Conservation (phyloP, 306 rosid species). For the Potentilla sterilis region DNA sequence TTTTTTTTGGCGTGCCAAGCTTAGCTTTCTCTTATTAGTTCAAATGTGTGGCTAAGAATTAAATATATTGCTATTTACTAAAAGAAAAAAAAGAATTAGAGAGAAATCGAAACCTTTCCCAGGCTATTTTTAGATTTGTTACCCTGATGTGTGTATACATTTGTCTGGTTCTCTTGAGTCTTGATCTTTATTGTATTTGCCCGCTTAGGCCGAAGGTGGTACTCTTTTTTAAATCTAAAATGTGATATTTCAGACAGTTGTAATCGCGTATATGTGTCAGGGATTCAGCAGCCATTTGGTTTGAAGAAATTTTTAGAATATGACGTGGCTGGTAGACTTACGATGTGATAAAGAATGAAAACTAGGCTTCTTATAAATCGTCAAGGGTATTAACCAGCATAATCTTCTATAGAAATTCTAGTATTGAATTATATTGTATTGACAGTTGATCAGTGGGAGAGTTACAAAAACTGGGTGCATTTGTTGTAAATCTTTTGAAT, state of each 20-base stretch:
- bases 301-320: neutral
- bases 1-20: neutral
- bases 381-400: neutral
- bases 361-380: neutral
- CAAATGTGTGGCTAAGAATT: neutral
- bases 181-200: neutral
- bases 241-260: neutral
- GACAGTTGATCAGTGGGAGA: neutral
- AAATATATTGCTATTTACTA: no score
- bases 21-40: neutral
- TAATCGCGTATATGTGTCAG: neutral
- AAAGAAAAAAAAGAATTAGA: no score
- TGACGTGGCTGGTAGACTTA: neutral
- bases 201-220: neutral
- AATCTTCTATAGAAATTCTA: neutral
- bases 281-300: neutral
- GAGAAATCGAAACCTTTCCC: neutral
- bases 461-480: neutral
- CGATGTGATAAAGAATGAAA: neutral
- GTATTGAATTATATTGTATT: neutral
- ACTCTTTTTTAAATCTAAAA: neutral
- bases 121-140: neutral
- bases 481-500: neutral
- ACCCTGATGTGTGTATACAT: neutral
- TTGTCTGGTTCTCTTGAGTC: no score